phyloP scores from a whole-genome alignment of 1,139 yeast species.

The Geotrichum cucujoidarum region DNA sequence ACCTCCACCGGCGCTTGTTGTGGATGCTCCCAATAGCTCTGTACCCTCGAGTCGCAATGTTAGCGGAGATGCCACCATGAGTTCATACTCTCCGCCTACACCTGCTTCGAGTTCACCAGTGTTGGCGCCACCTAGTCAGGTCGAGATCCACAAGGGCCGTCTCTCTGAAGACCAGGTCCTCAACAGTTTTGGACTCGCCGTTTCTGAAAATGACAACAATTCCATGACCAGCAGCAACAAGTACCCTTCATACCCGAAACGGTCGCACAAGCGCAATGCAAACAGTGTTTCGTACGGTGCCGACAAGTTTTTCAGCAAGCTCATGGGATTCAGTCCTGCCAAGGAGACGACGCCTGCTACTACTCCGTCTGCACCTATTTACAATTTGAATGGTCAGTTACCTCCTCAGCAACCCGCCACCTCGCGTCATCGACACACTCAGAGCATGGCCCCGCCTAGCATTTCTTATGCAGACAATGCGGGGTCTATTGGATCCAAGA shows the following conservation, averaged over 20 bases:
- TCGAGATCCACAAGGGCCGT: constrained; percentile 10
- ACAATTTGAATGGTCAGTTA: constrained; percentile 7
- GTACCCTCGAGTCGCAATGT: constrained; percentile 1
- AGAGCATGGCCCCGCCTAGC: constrained; percentile 14
- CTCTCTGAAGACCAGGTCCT: constrained; percentile 12
- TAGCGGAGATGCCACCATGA: neutral
- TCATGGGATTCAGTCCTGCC: constrained; percentile 25
- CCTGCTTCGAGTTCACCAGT: constrained; percentile 10
- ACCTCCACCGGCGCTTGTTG: constrained; percentile 8
- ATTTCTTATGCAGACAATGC: constrained; percentile 4
- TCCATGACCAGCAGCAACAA: constrained; percentile 4
- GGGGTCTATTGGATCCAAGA: constrained; percentile 9
- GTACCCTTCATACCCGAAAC: constrained; percentile 14
- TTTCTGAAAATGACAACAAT: constrained; percentile 1
- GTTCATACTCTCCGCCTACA: constrained; percentile 5
- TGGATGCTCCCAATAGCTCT: neutral
- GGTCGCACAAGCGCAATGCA: constrained; percentile 19
- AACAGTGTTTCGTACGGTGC: constrained; percentile 33
- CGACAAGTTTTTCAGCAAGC: constrained; percentile 29
- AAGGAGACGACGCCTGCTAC: constrained; percentile 6
- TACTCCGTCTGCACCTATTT: constrained; percentile 4
- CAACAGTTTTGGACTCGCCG: constrained; percentile 3
- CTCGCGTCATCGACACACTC: constrained; percentile 14
- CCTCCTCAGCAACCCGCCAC: constrained; percentile 11
- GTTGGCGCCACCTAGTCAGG: constrained; percentile 12